Evolutionary conservation across 768 basidiomycete species (phyloP), one percentile per base, ranked within the genome.

Genomic region (Termitomyces sp.): DNA sequence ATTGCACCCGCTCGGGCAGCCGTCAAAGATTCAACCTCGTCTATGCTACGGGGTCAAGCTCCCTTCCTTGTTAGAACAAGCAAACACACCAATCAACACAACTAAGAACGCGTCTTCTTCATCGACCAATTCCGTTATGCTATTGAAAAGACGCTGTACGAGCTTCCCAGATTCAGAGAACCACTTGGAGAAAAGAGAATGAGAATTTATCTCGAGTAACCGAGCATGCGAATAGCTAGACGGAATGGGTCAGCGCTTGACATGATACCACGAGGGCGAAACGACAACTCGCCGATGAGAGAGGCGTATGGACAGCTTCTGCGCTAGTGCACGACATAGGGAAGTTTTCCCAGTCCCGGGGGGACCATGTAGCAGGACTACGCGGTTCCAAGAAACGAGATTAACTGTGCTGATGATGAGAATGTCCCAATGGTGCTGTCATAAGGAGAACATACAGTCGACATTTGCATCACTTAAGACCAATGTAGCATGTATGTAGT

Each of bases 161-260:
- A 99, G 85, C 71, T 99, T 99, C 16, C 97, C 97, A 0, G 95
- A 97, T 69, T 99, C 97, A 0, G 95, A 98, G 74, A 98, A 99
- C 96, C 97, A 99, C 65, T 95, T 91, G 16, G 93, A 95, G 71
- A 99, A 98, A 16, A 99, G 81, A 2, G 95, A 98, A 73, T 98
- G 97, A 0, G 97, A 95, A 69, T 98, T 98, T 67, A 99, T 97
- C 71, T 99, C 97, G 45, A 99, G 82, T 12, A 99, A 78, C 46
- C 93, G 90, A 36, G 93, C 84, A 71, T 91, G 82, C 0, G 89
- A 78, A 69, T 97, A 99, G 27, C 95, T 96, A 13, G 37, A 20
- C 30, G 6, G n/a, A 40, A 39, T 30, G 13, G 24, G 10, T n/a
- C 37, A 14, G 39, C 13, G 27, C 26, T 51, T 30, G 37, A 20